Percentiles rank a stretch among this genome's conserved stretches.
phyloP scores from a whole-genome alignment of 2,329 filamentous ascomycete genomes.

The Hymenoscyphus fraxineus region DNA sequence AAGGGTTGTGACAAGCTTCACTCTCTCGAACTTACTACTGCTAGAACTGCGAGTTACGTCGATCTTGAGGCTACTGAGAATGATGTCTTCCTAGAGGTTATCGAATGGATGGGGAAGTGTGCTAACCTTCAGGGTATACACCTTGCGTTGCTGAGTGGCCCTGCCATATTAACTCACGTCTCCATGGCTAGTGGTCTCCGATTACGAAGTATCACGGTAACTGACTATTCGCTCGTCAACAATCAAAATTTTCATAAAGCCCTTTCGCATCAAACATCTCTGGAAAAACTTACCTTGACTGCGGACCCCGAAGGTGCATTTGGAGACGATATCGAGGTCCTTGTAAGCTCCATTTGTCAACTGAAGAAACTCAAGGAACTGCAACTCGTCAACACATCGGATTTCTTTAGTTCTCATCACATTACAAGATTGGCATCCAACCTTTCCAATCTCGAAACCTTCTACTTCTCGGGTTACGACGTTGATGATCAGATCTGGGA shows the following conservation, averaged over 20 bases:
- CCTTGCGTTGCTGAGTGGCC: conserved; percentile 50
- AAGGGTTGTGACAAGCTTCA: conserved; percentile 47
- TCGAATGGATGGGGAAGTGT: conserved; percentile 54
- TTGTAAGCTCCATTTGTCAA: conserved; percentile 49
- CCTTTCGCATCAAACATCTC: conserved; percentile 45
- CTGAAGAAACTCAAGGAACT: conserved; percentile 51
- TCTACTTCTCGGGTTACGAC: conserved; percentile 54
- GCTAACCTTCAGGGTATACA: conserved; percentile 46
- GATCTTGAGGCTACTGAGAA: conserved; percentile 50
- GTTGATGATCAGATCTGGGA: conserved; percentile 46
- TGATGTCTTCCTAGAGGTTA: conserved; percentile 48
- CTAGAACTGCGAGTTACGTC: conserved; percentile 40
- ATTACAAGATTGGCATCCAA: conserved; percentile 44
- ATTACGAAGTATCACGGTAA: conserved; percentile 47
- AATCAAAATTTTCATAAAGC: conserved; percentile 50
- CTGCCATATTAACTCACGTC: conserved; percentile 49
- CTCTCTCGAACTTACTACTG: conserved; percentile 42
- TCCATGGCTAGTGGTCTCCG: conserved; percentile 43
- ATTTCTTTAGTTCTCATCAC: conserved; percentile 48
- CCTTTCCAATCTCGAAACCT: conserved; percentile 46
- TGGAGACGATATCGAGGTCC: conserved; percentile 44
- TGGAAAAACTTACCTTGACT: conserved; percentile 44
- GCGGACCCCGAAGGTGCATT: conserved; percentile 45
- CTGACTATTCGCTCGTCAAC: conserved; percentile 45
- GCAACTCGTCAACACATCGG: conserved; percentile 48